phyloP scores from a whole-genome alignment of 495 filamentous ascomycete species.

The Penicillium longicatenatum region DNA sequence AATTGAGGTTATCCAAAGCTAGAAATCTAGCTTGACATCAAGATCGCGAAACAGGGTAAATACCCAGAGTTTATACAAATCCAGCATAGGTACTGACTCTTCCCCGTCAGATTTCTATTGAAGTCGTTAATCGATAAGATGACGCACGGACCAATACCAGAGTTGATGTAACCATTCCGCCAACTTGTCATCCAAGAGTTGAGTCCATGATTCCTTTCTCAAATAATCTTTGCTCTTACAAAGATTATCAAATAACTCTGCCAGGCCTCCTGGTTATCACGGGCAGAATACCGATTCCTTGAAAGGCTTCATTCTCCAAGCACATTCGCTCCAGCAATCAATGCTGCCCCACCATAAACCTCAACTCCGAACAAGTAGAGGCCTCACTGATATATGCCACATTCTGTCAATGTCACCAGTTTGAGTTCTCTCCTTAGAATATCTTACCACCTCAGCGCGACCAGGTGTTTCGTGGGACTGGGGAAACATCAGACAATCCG shows the following conservation, averaged over 20 bases:
- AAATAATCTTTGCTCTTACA: too few relatives aligned
- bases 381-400: background rate
- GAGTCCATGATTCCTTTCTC: background rate
- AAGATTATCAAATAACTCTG: background rate
- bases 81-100: background rate
- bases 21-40: too few relatives aligned
- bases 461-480: background rate
- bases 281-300: too few relatives aligned
- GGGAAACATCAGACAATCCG: background rate
- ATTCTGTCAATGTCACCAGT: background rate
- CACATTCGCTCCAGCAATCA: background rate
- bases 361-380: background rate
- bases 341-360: background rate
- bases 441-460: background rate
- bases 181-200: background rate
- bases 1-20: background rate
- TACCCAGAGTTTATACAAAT: background rate
- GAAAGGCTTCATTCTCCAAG: background rate
- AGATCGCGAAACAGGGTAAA: background rate
- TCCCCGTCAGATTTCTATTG: background rate
- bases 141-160: constrained; percentile 6
- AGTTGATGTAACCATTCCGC: constrained; percentile 7
- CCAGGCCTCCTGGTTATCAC: background rate
- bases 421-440: background rate
- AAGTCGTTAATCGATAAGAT: background rate